Base-by-base conservation (phyloP, 2,329 filamentous ascomycete species). In the Talaromyces sp. region DNA sequence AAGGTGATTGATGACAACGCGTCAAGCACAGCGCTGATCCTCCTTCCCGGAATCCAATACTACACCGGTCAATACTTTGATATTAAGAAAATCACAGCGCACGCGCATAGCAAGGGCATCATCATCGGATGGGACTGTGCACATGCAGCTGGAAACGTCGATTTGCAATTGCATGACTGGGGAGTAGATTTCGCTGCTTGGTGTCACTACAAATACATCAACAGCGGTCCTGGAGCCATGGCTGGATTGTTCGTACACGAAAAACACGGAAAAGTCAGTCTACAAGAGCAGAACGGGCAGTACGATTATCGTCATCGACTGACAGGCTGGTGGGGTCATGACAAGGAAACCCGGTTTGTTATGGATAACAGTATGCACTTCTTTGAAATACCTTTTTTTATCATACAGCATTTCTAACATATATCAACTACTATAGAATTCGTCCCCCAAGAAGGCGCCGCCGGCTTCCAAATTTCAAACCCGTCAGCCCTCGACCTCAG, bases 131-230 rank as follows among this genome's bases (percentile, higher is more conserved):
- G 92, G 92, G 92, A 96, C 72, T 86, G 95, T 28, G 92, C 92
- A 0, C 92, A 96, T 73, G 91, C 91, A 0, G 90, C 85, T 25
- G 92, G 92, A 33, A 96, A 96, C 70, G 90, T 96, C 1, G 86
- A 89, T 47, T 76, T 96, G 19, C 77, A 81, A 62, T 81, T 96
- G 22, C 92, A 96, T 74, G 90, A 93, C 68, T 96, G 92, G 92
- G 84, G 90, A 66, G 91, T 96, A 36, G 92, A 96, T 73, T 96
- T 96, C 69, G 92, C 93, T 17, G 90, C 85, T 59, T 96, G 92
- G 92, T 96, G 92, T 76, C 93, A 88, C 19, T 96, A 96, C 82
- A 96, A 96, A 78, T 96, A 96, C 78, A 84, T 96, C 73, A 96
- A 96, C 72, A 87, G 88, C 28, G 92, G 92, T 0, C 91, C 92